Evolutionary conservation across 225 moss, liverwort and hornwort genomes (phyloP), one percentile per base, ranked within the genome.

Genomic region (Bryum argenteum): DNA sequence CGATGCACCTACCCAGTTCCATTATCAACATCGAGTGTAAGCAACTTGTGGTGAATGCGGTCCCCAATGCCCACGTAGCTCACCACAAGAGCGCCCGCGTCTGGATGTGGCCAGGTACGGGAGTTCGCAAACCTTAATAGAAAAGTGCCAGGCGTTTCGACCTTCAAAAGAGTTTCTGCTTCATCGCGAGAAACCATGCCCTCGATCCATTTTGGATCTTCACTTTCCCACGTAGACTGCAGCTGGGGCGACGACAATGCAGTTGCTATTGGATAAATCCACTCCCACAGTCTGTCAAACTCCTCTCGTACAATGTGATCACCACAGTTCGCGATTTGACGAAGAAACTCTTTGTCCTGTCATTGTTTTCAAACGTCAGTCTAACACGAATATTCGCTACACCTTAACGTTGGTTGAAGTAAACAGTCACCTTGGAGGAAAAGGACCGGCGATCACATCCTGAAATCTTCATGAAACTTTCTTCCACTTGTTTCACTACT

Each of bases 101-200:
- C 96, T 73, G 96, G 96, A 74, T 97, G 96, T 47, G 96, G 96
- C 96, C 96, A 97, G 44, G 81, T 73, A 10, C 93, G 88, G 73
- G 96, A 97, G 70, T 89, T 86, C 26, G 91, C 86, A 85, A 97
- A 97, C 18, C 96, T 88, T 10, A 97, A 84, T 54, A 97, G 68
- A 39, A 97, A 97, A 47, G 85, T 91, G 69, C 96, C 96, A 73
- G 93, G 91, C 65, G 82, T 85, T 43, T 89, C 80, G 45, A 73
- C 71, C 60, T 80, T 90, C 69, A 97, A 77, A 17, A 85, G 78
- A 71, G 70, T 68, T 78, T 93, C 93, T 44, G 87, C 96, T 62
- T 97, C 90, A 13, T 86, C 90, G 54, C 83, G 81, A 48, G 81
- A 91, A 57, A 97, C 88, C 93, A 94, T 97, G 50, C 96, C 96